phyloP scores from a whole-genome alignment of 2,329 filamentous ascomycete species.

The Xylaria hypoxylon region DNA sequence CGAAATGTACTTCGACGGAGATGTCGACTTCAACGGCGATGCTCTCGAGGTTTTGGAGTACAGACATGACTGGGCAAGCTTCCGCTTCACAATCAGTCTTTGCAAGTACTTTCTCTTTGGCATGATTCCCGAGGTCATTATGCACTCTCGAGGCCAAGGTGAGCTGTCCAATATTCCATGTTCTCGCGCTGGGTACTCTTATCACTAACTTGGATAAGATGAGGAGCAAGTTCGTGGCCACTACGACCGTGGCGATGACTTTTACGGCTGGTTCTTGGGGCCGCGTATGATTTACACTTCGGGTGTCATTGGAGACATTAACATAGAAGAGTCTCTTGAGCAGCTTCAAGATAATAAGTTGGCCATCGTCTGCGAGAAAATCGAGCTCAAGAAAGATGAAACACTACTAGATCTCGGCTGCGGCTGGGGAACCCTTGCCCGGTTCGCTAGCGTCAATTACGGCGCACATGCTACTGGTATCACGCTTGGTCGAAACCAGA shows the following conservation, averaged over 20 bases:
- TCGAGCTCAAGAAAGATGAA: conserved; percentile 83
- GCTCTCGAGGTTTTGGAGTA: conserved; percentile 90
- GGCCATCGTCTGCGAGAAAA: conserved; percentile 95
- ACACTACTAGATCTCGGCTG: conserved; percentile 93
- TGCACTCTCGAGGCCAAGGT: conserved; percentile 92
- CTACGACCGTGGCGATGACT: conserved; percentile 98
- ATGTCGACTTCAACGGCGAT: conserved; percentile 96
- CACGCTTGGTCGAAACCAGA: conserved; percentile 95
- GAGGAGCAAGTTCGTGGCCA: conserved; percentile 98
- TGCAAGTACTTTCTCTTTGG: conserved; percentile 90
- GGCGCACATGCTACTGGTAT: conserved; percentile 87
- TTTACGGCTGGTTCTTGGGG: conserved; percentile 98
- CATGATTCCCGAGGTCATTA: conserved; percentile 89
- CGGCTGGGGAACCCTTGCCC: conserved; percentile 96
- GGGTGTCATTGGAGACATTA: conserved; percentile 89
- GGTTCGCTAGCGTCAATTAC: conserved; percentile 93
- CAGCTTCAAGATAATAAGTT: conserved; percentile 98
- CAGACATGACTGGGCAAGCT: conserved; percentile 96
- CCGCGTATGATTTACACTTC: conserved; percentile 99
- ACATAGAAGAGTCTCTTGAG: conserved; percentile 89
- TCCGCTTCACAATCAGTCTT: conserved; percentile 86
- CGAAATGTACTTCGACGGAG: conserved; percentile 96
- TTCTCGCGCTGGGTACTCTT: background rate
- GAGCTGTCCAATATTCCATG: conserved; percentile 49
- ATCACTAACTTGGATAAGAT: conserved; percentile 63